Conservation (phyloP, 2,329 filamentous ascomycete genomes). For the Chaetomiaceae sp. region DNA sequence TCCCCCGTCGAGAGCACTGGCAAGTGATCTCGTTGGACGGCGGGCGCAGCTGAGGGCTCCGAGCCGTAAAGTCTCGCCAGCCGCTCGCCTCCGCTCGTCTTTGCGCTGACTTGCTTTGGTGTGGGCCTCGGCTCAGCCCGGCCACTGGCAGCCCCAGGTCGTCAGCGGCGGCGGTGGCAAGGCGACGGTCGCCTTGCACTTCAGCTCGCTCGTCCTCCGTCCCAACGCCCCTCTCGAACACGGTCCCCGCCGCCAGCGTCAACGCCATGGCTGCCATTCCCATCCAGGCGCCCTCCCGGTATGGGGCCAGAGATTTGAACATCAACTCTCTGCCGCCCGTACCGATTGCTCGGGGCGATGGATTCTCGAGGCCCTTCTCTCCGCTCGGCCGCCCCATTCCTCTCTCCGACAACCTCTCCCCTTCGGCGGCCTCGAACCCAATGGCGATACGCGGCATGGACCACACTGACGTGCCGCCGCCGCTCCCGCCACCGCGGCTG, state of each 20-base stretch:
- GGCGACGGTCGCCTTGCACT: conserved; percentile 13
- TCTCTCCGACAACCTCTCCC: conserved; percentile 21
- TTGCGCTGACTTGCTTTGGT: too few species aligned
- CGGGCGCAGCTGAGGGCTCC: conserved; percentile 4
- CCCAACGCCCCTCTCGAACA: too few species aligned
- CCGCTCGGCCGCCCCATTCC: conserved; percentile 11
- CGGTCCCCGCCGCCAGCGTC: too few species aligned
- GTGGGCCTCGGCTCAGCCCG: conserved; percentile 13
- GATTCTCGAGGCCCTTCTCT: conserved; percentile 16
- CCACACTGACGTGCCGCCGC: conserved; percentile 34
- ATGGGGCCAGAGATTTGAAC: conserved; percentile 19
- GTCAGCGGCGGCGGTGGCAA: conserved; percentile 16
- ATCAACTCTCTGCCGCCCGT: conserved; percentile 22
- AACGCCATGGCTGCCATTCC: conserved; percentile 22
- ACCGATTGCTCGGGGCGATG: conserved; percentile 19
- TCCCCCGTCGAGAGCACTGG: conserved; percentile 1
- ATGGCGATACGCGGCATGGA: conserved; percentile 39
- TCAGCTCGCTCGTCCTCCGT: conserved; percentile 12
- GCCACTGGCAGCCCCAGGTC: neutral
- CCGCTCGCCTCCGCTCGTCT: neutral
- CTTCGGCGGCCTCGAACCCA: conserved; percentile 24
- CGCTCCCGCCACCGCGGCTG: conserved; percentile 40
- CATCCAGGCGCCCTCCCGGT: conserved; percentile 21
- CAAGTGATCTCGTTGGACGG: neutral
- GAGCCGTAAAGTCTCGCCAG: neutral